These are phyloP conservation scores for Auriscalpium orientale DNA, from an alignment of 768 basidiomycete species.

Conservation along the genomic window DNA sequence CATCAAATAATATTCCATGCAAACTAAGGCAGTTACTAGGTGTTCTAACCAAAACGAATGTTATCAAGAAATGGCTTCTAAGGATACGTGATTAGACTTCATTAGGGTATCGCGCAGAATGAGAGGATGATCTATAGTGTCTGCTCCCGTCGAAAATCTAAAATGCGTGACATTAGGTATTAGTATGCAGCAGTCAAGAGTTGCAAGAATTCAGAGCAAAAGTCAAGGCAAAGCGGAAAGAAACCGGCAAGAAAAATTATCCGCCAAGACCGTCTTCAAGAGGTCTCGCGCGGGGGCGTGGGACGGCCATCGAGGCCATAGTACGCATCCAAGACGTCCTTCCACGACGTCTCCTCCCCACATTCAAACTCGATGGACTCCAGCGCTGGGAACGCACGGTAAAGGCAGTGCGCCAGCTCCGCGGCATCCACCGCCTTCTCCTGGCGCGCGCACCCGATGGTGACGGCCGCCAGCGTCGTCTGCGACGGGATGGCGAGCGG, in stretches of 20 bases:
- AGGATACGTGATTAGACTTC: background rate
- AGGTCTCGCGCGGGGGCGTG: background rate
- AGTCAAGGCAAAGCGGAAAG: background rate
- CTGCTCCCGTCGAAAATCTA: background rate
- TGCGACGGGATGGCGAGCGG: constrained; percentile 5
- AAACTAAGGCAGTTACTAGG: too few species aligned
- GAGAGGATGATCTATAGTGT: background rate
- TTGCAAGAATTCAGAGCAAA: background rate
- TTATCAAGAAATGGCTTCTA: too few species aligned
- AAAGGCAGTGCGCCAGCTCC: constrained; percentile 11
- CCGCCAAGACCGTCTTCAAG: background rate
- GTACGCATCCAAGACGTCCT: constrained; percentile 11
- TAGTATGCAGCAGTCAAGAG: background rate
- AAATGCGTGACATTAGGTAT: background rate
- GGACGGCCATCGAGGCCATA: background rate
- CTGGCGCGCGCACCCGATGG: constrained; percentile 17
- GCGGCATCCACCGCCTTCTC: constrained; percentile 8
- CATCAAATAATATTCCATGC: too few species aligned
- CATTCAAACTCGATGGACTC: constrained; percentile 12
- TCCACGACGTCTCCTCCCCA: constrained; percentile 10
- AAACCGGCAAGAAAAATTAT: background rate
- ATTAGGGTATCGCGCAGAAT: background rate
- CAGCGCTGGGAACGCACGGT: constrained; percentile 11
- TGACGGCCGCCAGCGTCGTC: constrained; percentile 9
- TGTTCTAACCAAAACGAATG: too few species aligned